A percentile compares a stretch with the other conserved stretches of the same genome.
These are phyloP conservation scores for Penicillium ucsense DNA, from an alignment of 495 filamentous ascomycete genomes.

Conservation along the genomic window DNA sequence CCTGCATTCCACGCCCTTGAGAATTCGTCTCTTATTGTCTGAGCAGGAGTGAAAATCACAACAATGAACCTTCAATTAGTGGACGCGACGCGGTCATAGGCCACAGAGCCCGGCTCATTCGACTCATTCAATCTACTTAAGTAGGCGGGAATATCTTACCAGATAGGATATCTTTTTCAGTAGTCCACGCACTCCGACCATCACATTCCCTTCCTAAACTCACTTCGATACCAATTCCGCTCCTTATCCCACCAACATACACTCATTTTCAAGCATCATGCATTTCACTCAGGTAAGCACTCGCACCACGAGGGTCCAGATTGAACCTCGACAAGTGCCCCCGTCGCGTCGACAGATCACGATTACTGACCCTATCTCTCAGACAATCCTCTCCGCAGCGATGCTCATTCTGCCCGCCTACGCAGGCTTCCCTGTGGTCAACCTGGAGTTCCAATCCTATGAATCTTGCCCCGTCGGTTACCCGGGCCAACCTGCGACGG, in stretches of 20 bases:
- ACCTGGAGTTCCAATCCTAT: constrained; percentile 17
- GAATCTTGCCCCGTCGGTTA: constrained; percentile 12
- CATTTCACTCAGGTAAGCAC: constrained; percentile 9
- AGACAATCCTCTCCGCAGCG: constrained; percentile 15
- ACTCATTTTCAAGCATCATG: constrained; percentile 5
- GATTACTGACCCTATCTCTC: not conserved
- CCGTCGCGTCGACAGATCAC: too few species aligned
- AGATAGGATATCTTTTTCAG: too few species aligned
- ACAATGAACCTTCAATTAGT: constrained; percentile 2
- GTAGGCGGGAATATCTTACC: not conserved
- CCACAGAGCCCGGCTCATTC: too few species aligned
- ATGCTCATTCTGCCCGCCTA: constrained; percentile 11
- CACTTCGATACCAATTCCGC: not conserved
- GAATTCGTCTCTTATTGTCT: not conserved
- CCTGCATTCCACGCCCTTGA: constrained; percentile 5
- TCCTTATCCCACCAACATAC: constrained; percentile 1
- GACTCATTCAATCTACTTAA: constrained; percentile 3
- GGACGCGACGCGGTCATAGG: not conserved
- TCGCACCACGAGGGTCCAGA: not conserved
- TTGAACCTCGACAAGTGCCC: too few species aligned
- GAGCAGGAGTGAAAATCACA: constrained; percentile 2
- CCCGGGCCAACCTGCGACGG: not conserved
- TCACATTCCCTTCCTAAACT: too few species aligned
- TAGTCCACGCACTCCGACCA: too few species aligned
- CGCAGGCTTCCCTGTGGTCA: constrained; percentile 14